Evolutionary conservation across 2,329 filamentous ascomycete genomes (phyloP), one percentile per base, ranked within the genome.

Genomic region (Aspergillus eucalypticola): DNA sequence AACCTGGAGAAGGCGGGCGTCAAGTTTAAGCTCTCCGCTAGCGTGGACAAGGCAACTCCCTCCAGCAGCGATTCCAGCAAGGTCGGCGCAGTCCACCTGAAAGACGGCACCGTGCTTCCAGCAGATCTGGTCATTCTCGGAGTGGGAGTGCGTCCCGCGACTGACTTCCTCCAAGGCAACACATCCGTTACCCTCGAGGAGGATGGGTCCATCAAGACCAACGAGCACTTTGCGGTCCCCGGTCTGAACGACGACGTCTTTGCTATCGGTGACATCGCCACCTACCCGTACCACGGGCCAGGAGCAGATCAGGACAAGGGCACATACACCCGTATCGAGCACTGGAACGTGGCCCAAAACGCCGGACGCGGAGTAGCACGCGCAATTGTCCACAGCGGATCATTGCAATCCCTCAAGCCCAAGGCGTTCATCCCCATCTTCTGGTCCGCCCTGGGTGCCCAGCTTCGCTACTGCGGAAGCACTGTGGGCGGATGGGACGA

Each of bases 291-390:
- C 80, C 85, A 91, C 74, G 95, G 95, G 1, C 95, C 95, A 0
- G 92, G 91, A 23, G 89, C 91, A 25, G 84, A 89, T 15, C 66
- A 70, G n/a, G 64, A 61, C 1, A 66, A 62, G 5, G 91, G 90
- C 63, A 83, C 83, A 48, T 83, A 84, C 17, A 86, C 90, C 0
- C 89, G 95, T 64, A 97, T 98, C 72, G 95, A 99, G 82, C 95
- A 99, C 75, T 99, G 95, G 95, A 94, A 97, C 77, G 95, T 99
- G 2, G 95, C 95, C 4, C 95, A 98, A 73, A 97, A 98, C 71
- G 83, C 91, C 1, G 95, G 95, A 2, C 90, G 94, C 46, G 84
- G 85, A 23, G 94, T 90, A 1, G 95, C 92, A 1, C 82, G 83
- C 55, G 86, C 90, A 68, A 96, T 99, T 71, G 84, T 87, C 66